A percentile compares a stretch with the other conserved stretches of the same genome.
These are phyloP conservation scores for Fusarium incarnatum DNA, from an alignment of 2,329 filamentous ascomycete species.

Conservation along the genomic window DNA sequence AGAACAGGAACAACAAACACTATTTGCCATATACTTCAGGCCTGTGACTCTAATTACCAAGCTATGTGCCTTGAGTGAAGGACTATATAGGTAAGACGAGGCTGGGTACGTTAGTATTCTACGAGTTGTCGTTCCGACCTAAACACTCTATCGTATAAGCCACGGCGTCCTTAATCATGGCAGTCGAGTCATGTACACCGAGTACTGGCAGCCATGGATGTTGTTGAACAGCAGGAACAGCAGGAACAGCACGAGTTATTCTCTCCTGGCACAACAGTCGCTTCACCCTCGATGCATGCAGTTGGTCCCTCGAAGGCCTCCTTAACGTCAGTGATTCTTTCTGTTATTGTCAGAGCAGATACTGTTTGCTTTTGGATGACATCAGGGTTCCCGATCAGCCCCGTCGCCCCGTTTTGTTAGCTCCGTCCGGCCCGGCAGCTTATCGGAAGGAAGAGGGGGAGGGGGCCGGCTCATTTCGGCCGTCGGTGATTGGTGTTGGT, in stretches of 20 bases:
- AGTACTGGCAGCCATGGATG: neutral
- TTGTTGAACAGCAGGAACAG: neutral
- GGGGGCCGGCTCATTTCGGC: slow-evolving; percentile 30
- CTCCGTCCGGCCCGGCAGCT: slow-evolving; percentile 31
- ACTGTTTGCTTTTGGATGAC: slow-evolving; percentile 9
- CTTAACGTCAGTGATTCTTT: neutral
- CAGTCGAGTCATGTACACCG: neutral
- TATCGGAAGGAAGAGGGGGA: slow-evolving; percentile 15
- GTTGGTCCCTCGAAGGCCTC: neutral
- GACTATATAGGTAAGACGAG: neutral
- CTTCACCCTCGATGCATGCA: neutral
- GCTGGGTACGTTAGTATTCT: neutral
- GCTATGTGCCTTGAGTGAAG: neutral
- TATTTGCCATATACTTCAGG: neutral
- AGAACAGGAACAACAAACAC: neutral
- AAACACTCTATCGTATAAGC: neutral
- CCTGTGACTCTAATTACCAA: neutral
- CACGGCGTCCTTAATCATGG: neutral
- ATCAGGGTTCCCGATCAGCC: slow-evolving; percentile 25
- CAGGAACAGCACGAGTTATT: neutral
- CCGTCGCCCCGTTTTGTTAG: slow-evolving; percentile 19
- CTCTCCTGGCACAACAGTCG: neutral
- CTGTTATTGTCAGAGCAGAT: neutral
- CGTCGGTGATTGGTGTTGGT: slow-evolving; percentile 26
- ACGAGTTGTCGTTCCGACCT: neutral